phyloP scores from a whole-genome alignment of 2,329 filamentous ascomycete genomes.

The Monosporascus ibericus region DNA sequence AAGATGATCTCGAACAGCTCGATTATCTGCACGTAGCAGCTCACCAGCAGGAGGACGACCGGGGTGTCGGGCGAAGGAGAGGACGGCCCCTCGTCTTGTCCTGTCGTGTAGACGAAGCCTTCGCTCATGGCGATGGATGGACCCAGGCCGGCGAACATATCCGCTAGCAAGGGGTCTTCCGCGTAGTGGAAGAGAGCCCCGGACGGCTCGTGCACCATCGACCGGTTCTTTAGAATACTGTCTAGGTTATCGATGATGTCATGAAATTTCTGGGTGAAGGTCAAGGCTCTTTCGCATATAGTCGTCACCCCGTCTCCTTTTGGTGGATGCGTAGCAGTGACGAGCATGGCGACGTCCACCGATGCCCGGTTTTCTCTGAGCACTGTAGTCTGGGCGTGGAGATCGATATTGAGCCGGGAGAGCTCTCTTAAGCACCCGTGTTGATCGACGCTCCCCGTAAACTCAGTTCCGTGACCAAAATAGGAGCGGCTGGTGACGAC shows the following conservation, averaged over 20 bases:
- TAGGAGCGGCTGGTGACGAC: not conserved
- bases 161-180: not conserved
- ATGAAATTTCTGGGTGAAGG: not conserved
- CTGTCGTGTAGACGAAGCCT: not conserved
- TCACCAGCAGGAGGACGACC: conserved; percentile 10
- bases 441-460: conserved; percentile 8
- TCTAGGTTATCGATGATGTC: not conserved
- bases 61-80: conserved; percentile 2
- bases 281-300: not conserved
- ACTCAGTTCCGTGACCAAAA: conserved; percentile 4
- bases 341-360: conserved; percentile 8
- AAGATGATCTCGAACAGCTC: conserved; percentile 11
- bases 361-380: conserved; percentile 1
- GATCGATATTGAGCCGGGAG: conserved; percentile 12
- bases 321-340: conserved; percentile 3
- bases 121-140: too few relatives aligned
- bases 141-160: not conserved
- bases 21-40: conserved; percentile 14
- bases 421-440: conserved; percentile 14
- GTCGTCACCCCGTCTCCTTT: not conserved
- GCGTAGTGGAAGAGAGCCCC: not conserved
- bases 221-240: not conserved
- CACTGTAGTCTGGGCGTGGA: conserved; percentile 4
- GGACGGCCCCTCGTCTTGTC: not conserved
- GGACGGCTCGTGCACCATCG: not conserved